Base-by-base conservation (phyloP, 1,284 basidiomycete genomes). In the Agaricales sp. region DNA sequence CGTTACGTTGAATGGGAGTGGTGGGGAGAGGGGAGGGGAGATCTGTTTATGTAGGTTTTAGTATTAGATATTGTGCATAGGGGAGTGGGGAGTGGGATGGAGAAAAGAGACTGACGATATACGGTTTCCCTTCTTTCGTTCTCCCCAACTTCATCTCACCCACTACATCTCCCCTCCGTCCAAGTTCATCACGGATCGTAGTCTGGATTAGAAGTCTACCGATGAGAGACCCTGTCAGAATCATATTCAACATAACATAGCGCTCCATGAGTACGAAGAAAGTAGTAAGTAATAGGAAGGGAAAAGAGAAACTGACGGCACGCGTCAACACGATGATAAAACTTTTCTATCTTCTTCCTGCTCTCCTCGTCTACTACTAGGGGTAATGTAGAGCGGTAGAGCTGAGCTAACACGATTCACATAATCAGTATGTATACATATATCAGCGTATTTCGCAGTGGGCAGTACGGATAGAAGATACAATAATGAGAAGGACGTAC, bases 141-240 rank as follows among this genome's bases (percentile, higher is more conserved):
- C n/a, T n/a, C n/a, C n/a, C n/a, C n/a, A n/a, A n/a, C n/a, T n/a
- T n/a, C n/a, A n/a, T n/a, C n/a, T n/a, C n/a, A n/a, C n/a, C n/a
- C n/a, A n/a, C n/a, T n/a, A n/a, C n/a, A n/a, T n/a, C n/a, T n/a
- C n/a, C n/a, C n/a, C n/a, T n/a, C n/a, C n/a, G n/a, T n/a, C n/a
- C n/a, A n/a, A n/a, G n/a, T n/a, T n/a, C n/a, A n/a, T n/a, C n/a
- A n/a, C n/a, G n/a, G n/a, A n/a, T n/a, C n/a, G n/a, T n/a, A n/a
- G n/a, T n/a, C n/a, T 41, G 39, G n/a, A 41, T 20, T n/a, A 41
- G 39, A n/a, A 41, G 19, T 6, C 39, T 6, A 8, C 39, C 39
- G 39, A 41, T 41, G 39, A 41, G 39, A n/a, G 39, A 41, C 6
- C 39, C 39, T 41, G n/a, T 41, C 19, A 41, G 16, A 11, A 41